Base-by-base conservation (phyloP, 306 rosid genomes). In the Trifolium dubium region DNA sequence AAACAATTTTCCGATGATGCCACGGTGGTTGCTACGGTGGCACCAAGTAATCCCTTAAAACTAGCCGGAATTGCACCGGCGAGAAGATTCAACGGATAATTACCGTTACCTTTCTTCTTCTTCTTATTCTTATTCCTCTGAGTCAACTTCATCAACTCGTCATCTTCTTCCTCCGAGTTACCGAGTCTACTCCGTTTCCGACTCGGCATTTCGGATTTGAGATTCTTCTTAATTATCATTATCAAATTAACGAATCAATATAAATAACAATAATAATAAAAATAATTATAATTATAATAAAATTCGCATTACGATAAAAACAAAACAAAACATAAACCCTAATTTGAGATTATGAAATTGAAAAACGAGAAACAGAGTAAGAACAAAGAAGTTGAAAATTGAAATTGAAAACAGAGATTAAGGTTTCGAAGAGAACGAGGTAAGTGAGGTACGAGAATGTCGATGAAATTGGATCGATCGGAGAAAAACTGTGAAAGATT, bases 181-280 rank as follows among this genome's bases (percentile, higher is more conserved):
- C 81, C 75, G 73, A 80, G 81, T 77, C 69, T 90, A 80, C 83
- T 35, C 79, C 98, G 85, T 82, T 90, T 92, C 82, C 85, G 84
- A 81, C 84, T 83, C 87, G 91, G 98, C 96, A 92, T 92, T 90
- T 87, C 84, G 78, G 91, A 79, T 88, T 92, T 92, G 78, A 90
- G 74, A 54, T 84, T 90, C 83, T 91, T 87, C 80, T 92, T 92
- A 76, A 92, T 90, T 77, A 90, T 92, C 98, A 92, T 92, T 64
- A 5, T 76, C 3, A 34, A 14, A 19, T 10, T 50, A 73, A 70
- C 15, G 35, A 76, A 18, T 11, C 0, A 67, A 44, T 23, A 81
- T 69, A 69, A 61, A 23, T 23, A 31, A 64, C 64, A 83, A 79
- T 69, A 39, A 74, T 34, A 55, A n/a, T 23, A 23, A 23, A 23